phyloP scores from a whole-genome alignment of 2,329 filamentous ascomycete genomes.

The Arthrobotrys iridis region DNA sequence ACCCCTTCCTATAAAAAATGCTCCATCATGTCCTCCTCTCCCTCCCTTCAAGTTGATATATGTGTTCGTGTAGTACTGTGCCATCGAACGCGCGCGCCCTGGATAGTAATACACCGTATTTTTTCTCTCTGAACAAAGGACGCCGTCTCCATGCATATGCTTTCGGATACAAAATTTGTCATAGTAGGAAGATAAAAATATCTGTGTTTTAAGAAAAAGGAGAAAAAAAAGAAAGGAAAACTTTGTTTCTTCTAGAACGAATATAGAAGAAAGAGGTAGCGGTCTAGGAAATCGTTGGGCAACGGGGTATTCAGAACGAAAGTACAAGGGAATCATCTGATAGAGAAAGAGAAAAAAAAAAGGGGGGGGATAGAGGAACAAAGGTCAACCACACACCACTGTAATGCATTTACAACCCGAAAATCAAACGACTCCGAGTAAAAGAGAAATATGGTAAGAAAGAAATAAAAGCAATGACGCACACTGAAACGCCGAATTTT shows the following conservation, averaged over 20 bases:
- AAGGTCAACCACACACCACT: conserved; percentile 39
- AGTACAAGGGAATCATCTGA: conserved; percentile 9
- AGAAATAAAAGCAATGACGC: not conserved
- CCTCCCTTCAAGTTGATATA: conserved; percentile 22
- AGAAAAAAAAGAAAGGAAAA: conserved; percentile 13
- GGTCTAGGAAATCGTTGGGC: conserved; percentile 10
- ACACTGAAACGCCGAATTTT: conserved; percentile 13
- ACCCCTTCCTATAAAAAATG: not conserved
- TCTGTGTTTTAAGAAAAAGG: conserved; percentile 18
- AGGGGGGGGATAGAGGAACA: not conserved
- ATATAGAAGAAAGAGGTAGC: conserved; percentile 3
- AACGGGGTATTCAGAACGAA: conserved; percentile 16
- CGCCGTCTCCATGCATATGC: conserved; percentile 47
- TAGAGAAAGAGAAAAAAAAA: not conserved
- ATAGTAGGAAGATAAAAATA: no score
- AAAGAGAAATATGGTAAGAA: not conserved
- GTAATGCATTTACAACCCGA: conserved; percentile 37
- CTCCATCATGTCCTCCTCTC: conserved; percentile 34
- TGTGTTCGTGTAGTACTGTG: not conserved
- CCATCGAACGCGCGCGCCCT: not conserved
- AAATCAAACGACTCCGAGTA: conserved; percentile 7
- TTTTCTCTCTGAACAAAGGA: conserved; percentile 31
- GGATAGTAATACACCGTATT: conserved; percentile 24
- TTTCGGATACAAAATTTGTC: conserved; percentile 39
- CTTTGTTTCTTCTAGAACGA: not conserved